Evolutionary conservation across 106 monocot genomes (phyloP).

Genomic region (Hemerocallis citrina): DNA sequence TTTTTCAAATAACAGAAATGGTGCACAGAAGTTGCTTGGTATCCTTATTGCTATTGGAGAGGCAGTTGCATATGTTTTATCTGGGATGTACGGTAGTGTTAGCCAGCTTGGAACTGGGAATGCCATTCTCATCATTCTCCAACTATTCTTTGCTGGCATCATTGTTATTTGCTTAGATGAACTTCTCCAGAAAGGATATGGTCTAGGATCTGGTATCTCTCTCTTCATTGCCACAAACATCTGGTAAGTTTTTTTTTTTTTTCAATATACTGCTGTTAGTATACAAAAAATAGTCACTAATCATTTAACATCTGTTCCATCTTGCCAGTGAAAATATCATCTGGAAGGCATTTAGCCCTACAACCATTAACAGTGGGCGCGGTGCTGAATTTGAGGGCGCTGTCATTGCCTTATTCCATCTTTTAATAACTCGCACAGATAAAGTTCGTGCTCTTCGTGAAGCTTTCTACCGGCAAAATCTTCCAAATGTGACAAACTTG

Average conservation of each 20-base stretch:
- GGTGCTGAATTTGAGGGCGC: conserved; percentile 24
- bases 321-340: conserved; percentile 36
- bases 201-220: conserved; percentile 59
- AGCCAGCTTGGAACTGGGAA: conserved; percentile 44
- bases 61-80: conserved; percentile 16
- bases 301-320: background rate
- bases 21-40: conserved; percentile 56
- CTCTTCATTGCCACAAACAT: conserved; percentile 54
- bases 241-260: conserved; percentile 17
- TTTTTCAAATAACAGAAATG: conserved; percentile 40
- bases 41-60: conserved; percentile 45
- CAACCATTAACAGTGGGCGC: conserved; percentile 14
- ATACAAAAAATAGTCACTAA: background rate
- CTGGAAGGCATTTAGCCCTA: conserved; percentile 36
- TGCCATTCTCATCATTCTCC: conserved; percentile 42
- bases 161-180: conserved; percentile 68
- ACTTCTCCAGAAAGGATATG: conserved; percentile 67
- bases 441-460: conserved; percentile 23
- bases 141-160: conserved; percentile 56
- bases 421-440: conserved; percentile 20
- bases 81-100: conserved; percentile 18
- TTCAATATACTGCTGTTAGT: background rate
- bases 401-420: conserved; percentile 24
- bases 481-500: conserved; percentile 25
- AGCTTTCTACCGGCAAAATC: conserved; percentile 23